Base-by-base conservation (phyloP, 1,139 yeast species). In the Candida sanyaensis region DNA sequence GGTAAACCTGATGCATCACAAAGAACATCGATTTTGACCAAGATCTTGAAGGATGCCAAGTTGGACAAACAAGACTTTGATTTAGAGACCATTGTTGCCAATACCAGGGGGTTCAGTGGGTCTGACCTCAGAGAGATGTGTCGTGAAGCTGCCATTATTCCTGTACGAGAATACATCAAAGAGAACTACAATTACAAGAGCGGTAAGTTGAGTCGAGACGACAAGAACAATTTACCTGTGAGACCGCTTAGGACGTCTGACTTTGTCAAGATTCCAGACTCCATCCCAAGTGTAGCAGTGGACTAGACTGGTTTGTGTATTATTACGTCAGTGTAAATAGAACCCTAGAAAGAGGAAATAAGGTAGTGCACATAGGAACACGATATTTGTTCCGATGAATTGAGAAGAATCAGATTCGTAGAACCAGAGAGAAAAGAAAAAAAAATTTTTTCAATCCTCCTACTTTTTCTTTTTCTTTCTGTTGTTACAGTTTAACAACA, bases 71-170 rank as follows among this genome's bases (percentile, higher is more conserved):
- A 63, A 0, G 76, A 73, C 17, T 90, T 92, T 59, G 86, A 86
- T 52, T 61, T 86, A 44, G 80, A 83, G 30, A 66, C 70, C 5
- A 73, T 93, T 13, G 92, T 88, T 2, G 62, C 64, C 6, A 67
- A 77, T 45, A 88, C 97, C 1, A 80, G 78, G 12, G 96, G 96
- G 1, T 75, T 80, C 63, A 88, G 96, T 57, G 99, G 99, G 1
- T 88, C 96, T 6, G 99, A 93, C 60, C 76, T 93, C 59, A 85
- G 89, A 57, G 99, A 93, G 62, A 72, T 90, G 46, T 90, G 97
- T 63, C 80, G 99, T 50, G 96, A 90, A 59, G 99, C 99, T 0
- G 97, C 96, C 1, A 81, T 92, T 71, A 79, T 78, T 53, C 91
- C 97, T 0, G 92, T 93, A 63, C 77, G 96, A 57, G 97, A 92